A percentile compares a stretch with the other conserved stretches of the same genome.
phyloP scores from a whole-genome alignment of 2,329 filamentous ascomycete genomes.

The Botrytis sinoallii region DNA sequence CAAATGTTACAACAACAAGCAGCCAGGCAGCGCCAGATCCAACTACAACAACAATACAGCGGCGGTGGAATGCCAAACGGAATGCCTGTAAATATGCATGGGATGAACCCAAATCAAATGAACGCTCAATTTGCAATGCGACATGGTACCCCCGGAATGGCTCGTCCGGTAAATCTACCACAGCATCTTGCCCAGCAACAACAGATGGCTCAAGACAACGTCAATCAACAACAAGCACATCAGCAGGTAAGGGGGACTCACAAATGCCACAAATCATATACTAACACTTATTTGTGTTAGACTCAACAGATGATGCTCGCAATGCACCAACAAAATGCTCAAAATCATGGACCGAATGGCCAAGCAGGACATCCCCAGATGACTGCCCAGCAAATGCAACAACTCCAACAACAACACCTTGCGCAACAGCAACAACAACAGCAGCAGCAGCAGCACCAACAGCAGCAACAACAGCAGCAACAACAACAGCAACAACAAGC shows the following conservation, averaged over 20 bases:
- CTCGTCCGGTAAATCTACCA: conserved; percentile 46
- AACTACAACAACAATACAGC: conserved; percentile 53
- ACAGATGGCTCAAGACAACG: conserved; percentile 39
- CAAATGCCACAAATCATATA: not conserved
- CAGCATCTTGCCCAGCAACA: conserved; percentile 45
- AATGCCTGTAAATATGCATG: conserved; percentile 38
- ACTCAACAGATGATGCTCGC: conserved; percentile 36
- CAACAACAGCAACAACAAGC: conserved; percentile 24
- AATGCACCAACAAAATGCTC: conserved; percentile 46
- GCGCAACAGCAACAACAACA: conserved; percentile 50
- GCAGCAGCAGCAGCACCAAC: conserved; percentile 41
- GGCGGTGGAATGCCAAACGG: conserved; percentile 55
- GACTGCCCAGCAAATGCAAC: conserved; percentile 47
- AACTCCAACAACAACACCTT: conserved; percentile 45
- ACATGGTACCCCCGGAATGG: conserved; percentile 41
- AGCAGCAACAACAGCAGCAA: conserved; percentile 24
- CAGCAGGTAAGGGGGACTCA: conserved; percentile 36
- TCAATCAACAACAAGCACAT: conserved; percentile 40
- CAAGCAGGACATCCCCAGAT: conserved; percentile 49
- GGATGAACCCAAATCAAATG: conserved; percentile 40
- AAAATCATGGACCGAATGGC: conserved; percentile 42
- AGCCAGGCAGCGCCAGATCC: conserved; percentile 41
- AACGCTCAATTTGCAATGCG: conserved; percentile 52
- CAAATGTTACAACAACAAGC: conserved; percentile 34
- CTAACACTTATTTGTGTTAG: not conserved